A percentile compares a stretch with the other conserved stretches of the same genome.
Conservation (phyloP, 1,284 basidiomycete genomes). For the Omphalotus olearius region DNA sequence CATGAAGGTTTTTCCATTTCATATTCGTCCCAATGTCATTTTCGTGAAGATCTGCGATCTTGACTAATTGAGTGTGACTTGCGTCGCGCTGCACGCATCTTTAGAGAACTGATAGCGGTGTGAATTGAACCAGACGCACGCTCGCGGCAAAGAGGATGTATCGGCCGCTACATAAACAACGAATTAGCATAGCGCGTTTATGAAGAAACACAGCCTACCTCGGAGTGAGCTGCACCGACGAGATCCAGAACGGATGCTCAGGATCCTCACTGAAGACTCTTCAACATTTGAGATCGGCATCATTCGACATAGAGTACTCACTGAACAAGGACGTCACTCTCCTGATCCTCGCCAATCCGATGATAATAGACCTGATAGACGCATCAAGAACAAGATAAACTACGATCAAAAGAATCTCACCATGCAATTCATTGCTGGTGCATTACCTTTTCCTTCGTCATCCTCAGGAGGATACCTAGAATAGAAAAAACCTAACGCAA, state of each 20-base stretch:
- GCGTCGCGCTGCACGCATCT: not conserved
- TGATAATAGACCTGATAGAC: conserved; percentile 1
- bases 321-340: not conserved
- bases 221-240: not conserved
- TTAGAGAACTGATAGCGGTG: not conserved
- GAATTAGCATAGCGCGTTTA: not conserved
- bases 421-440: conserved; percentile 1
- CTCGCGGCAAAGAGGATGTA: conserved; percentile 1
- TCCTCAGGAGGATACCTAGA: conserved; percentile 4
- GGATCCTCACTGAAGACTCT: not conserved
- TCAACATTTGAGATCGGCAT: not conserved
- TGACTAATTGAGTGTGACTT: conserved; percentile 1
- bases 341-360: conserved; percentile 1
- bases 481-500: not conserved
- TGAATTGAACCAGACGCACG: not conserved
- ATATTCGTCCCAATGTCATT: not conserved
- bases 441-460: conserved; percentile 1
- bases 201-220: not conserved
- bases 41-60: not conserved
- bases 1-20: not conserved
- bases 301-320: not conserved
- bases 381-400: not conserved
- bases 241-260: conserved; percentile 2
- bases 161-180: not conserved
- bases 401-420: not conserved